A percentile compares a stretch with the other conserved stretches of the same genome.
phyloP scores from a whole-genome alignment of 2,329 filamentous ascomycete genomes.

The Colletotrichum salicis region DNA sequence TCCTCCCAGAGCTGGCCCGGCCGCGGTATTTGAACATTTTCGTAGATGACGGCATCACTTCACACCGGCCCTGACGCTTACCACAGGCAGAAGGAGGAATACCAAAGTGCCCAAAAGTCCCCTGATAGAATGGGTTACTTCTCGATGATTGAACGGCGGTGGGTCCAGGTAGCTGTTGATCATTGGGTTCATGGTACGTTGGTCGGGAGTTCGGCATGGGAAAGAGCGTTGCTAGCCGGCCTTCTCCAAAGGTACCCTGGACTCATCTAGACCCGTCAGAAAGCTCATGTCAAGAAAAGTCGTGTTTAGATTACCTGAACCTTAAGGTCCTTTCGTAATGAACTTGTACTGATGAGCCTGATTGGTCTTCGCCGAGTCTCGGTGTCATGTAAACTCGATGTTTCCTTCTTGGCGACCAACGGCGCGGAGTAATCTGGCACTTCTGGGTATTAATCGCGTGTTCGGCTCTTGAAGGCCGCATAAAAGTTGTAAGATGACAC shows the following conservation, averaged over 20 bases:
- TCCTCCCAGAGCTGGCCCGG: neutral
- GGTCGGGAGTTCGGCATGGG: neutral
- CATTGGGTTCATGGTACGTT: neutral
- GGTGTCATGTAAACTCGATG: neutral
- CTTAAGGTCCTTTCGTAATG: no score
- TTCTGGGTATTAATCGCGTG: neutral
- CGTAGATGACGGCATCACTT: neutral
- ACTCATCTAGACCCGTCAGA: neutral
- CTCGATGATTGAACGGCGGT: neutral
- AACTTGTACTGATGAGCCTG: neutral
- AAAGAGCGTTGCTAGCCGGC: neutral
- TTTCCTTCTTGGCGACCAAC: neutral
- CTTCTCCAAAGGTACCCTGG: neutral
- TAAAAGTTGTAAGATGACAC: neutral
- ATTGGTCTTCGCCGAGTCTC: neutral
- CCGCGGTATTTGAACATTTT: slow-evolving; percentile 6
- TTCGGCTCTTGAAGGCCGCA: neutral
- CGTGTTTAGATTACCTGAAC: no score
- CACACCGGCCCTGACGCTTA: neutral
- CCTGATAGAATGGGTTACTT: neutral
- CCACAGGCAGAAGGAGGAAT: neutral
- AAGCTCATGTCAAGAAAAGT: neutral
- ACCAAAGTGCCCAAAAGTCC: neutral
- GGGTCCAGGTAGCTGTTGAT: neutral
- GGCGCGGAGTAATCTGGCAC: neutral